Percentiles rank a stretch among this genome's conserved stretches.
Conservation (phyloP, 306 rosid species). For the Sicyos baderoa region DNA sequence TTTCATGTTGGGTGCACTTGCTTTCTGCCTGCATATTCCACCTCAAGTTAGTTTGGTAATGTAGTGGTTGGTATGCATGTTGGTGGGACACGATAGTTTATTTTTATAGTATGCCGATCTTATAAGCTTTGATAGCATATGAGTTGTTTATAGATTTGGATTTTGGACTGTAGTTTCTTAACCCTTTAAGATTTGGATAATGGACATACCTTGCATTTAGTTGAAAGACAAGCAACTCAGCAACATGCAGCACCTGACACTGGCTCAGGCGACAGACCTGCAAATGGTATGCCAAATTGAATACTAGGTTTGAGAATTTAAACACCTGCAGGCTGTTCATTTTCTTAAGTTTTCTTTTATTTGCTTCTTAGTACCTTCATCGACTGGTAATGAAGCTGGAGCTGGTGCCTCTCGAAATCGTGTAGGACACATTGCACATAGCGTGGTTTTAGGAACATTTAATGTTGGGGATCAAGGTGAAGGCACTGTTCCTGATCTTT, state of each 20-base stretch:
- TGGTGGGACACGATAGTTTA: not conserved
- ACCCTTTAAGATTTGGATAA: conserved; percentile 65
- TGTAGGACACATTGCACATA: conserved; percentile 84
- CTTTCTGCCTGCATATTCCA: not conserved
- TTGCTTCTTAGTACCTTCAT: conserved; percentile 13
- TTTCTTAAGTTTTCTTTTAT: conserved; percentile 21
- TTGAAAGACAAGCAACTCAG: conserved; percentile 72
- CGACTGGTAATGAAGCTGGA: conserved; percentile 52
- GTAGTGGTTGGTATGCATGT: not conserved
- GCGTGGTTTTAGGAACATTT: conserved; percentile 91
- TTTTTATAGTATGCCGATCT: not conserved
- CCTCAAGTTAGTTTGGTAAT: conserved; percentile 5
- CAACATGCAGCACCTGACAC: conserved; percentile 45
- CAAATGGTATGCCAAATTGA: conserved; percentile 23
- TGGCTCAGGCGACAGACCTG: conserved; percentile 45
- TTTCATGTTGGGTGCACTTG: not conserved
- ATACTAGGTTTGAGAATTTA: not conserved
- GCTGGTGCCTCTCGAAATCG: conserved; percentile 59
- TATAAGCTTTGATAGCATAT: not conserved
- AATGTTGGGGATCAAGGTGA: conserved; percentile 93
- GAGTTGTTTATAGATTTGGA: not conserved
- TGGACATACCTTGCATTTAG: conserved; percentile 95
- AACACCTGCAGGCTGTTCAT: not conserved
- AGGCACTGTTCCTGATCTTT: conserved; percentile 67
- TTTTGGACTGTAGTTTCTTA: conserved; percentile 37